Percentiles rank a stretch among this genome's conserved stretches.
These are phyloP conservation scores for Irineochytrium annulatum DNA, from an alignment of 192 early-diverging fungal genomes.

Conservation along the genomic window DNA sequence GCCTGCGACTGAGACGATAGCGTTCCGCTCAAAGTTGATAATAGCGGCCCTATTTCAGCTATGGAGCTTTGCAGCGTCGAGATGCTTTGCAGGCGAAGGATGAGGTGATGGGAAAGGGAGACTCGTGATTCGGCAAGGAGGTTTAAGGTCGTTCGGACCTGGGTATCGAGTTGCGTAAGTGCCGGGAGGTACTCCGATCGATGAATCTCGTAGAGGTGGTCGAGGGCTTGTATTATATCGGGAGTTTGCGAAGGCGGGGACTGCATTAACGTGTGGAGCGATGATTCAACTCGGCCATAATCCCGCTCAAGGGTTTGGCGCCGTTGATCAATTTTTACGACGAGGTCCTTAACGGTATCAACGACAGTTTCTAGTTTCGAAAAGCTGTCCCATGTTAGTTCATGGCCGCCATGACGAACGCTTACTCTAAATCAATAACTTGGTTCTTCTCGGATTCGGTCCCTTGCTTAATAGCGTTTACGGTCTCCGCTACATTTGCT, in stretches of 20 bases:
- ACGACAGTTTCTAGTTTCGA: constrained; percentile 10
- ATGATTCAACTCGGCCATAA: too few relatives aligned
- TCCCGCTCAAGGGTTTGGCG: constrained; percentile 23
- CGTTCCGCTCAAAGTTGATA: constrained; percentile 5
- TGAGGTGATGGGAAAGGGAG: constrained; percentile 23
- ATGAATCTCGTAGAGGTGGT: constrained; percentile 38
- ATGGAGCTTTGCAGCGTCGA: constrained; percentile 35
- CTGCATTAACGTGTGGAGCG: too few relatives aligned
- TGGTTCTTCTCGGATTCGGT: constrained; percentile 27
- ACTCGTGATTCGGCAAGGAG: constrained; percentile 21
- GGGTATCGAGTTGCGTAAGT: constrained; percentile 19
- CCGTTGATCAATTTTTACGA: constrained; percentile 11
- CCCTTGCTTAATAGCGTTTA: constrained; percentile 24
- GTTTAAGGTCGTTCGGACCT: constrained; percentile 14
- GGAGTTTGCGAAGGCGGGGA: too few relatives aligned
- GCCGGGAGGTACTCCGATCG: constrained; percentile 34
- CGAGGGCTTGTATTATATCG: constrained; percentile 18
- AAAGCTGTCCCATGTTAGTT: constrained; percentile 16
- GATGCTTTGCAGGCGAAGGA: constrained; percentile 27
- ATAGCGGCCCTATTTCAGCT: constrained; percentile 17
- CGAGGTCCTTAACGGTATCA: constrained; percentile 8
- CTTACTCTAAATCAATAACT: constrained; percentile 30
- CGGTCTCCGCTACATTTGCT: constrained; percentile 13
- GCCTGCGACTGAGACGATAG: constrained; percentile 30
- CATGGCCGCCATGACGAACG: not conserved